These are phyloP conservation scores for Ceratocystis lukuohia DNA, from an alignment of 2,329 filamentous ascomycete genomes.

Conservation along the genomic window DNA sequence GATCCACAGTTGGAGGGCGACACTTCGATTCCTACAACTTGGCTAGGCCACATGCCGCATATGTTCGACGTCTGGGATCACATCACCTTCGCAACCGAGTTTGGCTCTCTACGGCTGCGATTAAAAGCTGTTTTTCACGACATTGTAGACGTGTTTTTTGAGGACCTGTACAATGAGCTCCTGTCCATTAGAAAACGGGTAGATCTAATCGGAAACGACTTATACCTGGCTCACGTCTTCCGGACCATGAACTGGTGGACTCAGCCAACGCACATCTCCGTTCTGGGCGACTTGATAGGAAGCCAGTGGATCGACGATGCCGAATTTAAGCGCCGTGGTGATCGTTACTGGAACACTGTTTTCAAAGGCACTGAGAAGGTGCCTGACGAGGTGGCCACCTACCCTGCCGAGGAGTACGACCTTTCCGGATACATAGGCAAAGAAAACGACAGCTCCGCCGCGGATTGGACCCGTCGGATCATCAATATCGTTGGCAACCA, in stretches of 20 bases:
- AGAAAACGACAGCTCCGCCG: constrained; percentile 21
- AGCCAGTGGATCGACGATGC: constrained; percentile 86
- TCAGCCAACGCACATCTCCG: constrained; percentile 70
- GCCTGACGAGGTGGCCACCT: constrained; percentile 38
- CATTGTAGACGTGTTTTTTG: constrained; percentile 45
- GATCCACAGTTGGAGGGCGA: constrained; percentile 93
- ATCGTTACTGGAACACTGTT: constrained; percentile 67
- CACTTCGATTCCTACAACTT: constrained; percentile 56
- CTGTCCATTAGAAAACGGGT: constrained; percentile 62
- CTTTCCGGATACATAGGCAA: constrained; percentile 37
- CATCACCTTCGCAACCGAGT: constrained; percentile 34
- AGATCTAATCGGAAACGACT: constrained; percentile 87
- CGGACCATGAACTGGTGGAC: constrained; percentile 73
- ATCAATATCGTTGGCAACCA: constrained; percentile 93
- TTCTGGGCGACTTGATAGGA: constrained; percentile 81
- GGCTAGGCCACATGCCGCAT: constrained; percentile 42
- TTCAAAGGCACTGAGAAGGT: constrained; percentile 58
- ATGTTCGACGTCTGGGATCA: constrained; percentile 35
- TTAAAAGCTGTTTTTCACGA: constrained; percentile 43
- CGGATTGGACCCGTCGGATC: constrained; percentile 57
- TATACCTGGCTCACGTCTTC: constrained; percentile 88
- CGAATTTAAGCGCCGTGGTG: constrained; percentile 64
- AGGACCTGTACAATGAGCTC: constrained; percentile 56
- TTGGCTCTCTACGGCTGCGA: constrained; percentile 38
- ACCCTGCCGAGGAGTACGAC: constrained; percentile 37